phyloP scores from a whole-genome alignment of 257 asterid genomes.

The Oldenlandia corymbosa region DNA sequence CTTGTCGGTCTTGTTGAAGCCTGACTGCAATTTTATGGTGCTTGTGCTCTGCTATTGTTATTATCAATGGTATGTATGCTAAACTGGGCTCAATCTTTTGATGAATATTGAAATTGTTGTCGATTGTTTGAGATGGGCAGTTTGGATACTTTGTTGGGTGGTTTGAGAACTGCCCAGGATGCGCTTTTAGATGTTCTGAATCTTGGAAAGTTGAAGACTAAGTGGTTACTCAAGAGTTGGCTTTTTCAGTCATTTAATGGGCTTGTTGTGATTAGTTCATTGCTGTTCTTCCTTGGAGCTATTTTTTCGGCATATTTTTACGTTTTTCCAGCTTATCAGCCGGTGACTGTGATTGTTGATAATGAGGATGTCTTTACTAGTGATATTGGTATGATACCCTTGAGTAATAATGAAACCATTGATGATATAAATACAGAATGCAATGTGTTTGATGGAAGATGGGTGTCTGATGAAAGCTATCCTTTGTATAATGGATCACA shows the following conservation, averaged over 20 bases:
- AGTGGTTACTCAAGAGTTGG: conserved; percentile 40
- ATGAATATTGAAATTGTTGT: conserved; percentile 16
- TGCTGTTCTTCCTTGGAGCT: conserved; percentile 56
- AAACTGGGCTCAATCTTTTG: conserved; percentile 6
- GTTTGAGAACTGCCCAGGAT: conserved; percentile 42
- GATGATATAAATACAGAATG: conserved; percentile 35
- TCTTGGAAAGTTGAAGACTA: conserved; percentile 36
- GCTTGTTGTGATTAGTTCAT: conserved; percentile 47
- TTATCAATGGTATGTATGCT: not conserved
- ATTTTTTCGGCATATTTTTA: conserved; percentile 56
- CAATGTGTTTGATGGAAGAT: conserved; percentile 71
- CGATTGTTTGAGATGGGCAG: conserved; percentile 26
- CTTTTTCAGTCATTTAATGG: conserved; percentile 56
- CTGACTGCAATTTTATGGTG: not conserved
- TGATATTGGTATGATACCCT: conserved; percentile 9
- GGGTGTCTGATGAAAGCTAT: conserved; percentile 71
- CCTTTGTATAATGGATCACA: conserved; percentile 76
- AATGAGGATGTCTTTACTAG: conserved; percentile 16
- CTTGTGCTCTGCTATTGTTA: not conserved
- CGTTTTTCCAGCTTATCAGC: conserved; percentile 40
- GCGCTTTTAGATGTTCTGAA: conserved; percentile 31
- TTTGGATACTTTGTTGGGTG: conserved; percentile 29
- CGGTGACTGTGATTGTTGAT: conserved; percentile 27
- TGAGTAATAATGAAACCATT: not conserved
- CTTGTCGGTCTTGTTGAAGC: not conserved